A percentile compares a stretch with the other conserved stretches of the same genome.
phyloP scores from a whole-genome alignment of 2,329 filamentous ascomycete genomes.

The Beauveria sp. region DNA sequence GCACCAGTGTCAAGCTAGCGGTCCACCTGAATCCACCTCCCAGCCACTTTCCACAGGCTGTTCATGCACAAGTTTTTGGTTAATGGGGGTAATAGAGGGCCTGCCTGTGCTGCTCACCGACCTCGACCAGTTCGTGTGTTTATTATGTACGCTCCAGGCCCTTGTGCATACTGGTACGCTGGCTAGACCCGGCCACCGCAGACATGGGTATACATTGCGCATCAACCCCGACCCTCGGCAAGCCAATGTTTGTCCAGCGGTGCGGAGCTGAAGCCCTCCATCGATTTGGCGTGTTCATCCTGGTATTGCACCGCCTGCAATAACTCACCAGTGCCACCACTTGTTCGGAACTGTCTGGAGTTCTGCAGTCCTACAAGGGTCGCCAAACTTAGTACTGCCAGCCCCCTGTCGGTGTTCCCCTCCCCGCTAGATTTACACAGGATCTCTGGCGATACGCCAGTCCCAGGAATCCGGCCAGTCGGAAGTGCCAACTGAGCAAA shows the following conservation, averaged over 20 bases:
- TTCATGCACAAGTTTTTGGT: constrained; percentile 10
- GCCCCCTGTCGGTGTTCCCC: neutral
- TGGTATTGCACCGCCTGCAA: neutral
- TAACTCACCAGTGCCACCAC: neutral
- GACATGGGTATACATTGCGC: neutral
- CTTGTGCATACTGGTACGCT: neutral
- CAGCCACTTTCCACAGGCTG: constrained; percentile 9
- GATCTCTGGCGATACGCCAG: constrained; percentile 13
- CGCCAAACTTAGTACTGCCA: neutral
- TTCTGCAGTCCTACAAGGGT: neutral
- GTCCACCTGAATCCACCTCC: constrained; percentile 11
- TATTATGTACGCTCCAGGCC: neutral
- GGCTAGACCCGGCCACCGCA: constrained; percentile 3
- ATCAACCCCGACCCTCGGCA: constrained; percentile 7
- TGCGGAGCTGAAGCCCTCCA: neutral
- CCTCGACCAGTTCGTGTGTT: constrained; percentile 7
- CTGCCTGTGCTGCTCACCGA: constrained; percentile 3
- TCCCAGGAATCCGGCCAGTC: constrained; percentile 11
- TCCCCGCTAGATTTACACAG: constrained; percentile 10
- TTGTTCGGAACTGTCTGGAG: constrained; percentile 1
- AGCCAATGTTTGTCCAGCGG: neutral
- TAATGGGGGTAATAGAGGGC: neutral
- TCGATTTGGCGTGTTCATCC: neutral
- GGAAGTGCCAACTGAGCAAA: constrained; percentile 2
- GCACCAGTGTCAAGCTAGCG: constrained; percentile 2